A percentile compares a stretch with the other conserved stretches of the same genome.
Evolutionary conservation across 148 eudicot species (phyloP).

Genomic region (Nyssa sinensis): DNA sequence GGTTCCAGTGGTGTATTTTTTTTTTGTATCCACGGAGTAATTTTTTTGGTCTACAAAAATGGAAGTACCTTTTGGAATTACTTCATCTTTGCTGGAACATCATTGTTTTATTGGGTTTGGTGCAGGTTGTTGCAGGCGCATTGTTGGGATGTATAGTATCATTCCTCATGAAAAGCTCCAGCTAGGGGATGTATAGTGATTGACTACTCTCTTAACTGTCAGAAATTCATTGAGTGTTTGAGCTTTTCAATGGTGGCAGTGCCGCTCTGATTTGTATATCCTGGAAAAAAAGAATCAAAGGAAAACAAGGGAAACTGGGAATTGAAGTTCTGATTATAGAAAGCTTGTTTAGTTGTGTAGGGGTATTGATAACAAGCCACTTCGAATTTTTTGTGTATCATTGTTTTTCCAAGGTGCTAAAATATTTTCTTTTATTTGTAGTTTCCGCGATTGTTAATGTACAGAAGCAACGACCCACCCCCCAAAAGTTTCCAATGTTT

Average conservation of each 20-base stretch:
- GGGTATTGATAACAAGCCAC: background rate
- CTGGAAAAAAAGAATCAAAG: background rate
- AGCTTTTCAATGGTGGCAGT: background rate
- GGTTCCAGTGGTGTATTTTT: background rate
- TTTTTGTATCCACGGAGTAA: background rate
- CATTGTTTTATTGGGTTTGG: background rate
- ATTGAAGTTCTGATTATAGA: conserved; percentile 2
- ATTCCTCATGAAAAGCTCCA: conserved; percentile 29
- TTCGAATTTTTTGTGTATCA: conserved; percentile 3
- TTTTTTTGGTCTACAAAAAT: background rate
- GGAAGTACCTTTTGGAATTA: background rate
- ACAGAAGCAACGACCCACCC: background rate
- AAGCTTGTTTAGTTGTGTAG: conserved; percentile 2
- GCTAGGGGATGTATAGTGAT: conserved; percentile 10
- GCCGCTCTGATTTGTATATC: background rate
- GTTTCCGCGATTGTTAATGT: background rate
- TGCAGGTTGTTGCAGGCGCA: conserved; percentile 54
- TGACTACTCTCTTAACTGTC: background rate
- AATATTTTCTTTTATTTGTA: background rate
- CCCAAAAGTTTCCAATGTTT: background rate
- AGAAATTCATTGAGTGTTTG: background rate
- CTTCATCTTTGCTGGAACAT: background rate
- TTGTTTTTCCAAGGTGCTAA: conserved; percentile 2
- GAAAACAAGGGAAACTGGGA: background rate
- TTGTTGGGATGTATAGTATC: conserved; percentile 41